These are phyloP conservation scores for Candida maesae DNA, from an alignment of 805 yeast species.

Conservation along the genomic window DNA sequence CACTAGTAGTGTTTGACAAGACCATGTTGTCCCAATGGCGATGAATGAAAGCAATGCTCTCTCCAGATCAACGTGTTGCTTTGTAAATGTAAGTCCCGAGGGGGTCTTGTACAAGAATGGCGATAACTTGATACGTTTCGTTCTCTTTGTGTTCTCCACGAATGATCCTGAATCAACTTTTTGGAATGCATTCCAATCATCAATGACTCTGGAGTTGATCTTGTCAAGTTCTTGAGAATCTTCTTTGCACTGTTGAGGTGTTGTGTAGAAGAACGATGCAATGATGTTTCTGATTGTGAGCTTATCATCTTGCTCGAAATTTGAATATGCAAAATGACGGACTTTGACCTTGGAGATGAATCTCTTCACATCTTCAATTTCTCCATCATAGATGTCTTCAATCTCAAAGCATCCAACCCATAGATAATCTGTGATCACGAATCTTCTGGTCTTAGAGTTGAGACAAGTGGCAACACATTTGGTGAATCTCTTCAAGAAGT, in stretches of 20 bases:
- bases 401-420: conserved; percentile 28
- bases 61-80: conserved; percentile 20
- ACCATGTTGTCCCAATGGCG: conserved; percentile 26
- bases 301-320: conserved; percentile 17
- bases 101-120: conserved; percentile 18
- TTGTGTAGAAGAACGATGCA: conserved; percentile 20
- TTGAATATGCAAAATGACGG: conserved; percentile 22
- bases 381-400: conserved; percentile 24
- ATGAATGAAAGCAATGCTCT: conserved; percentile 13
- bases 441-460: conserved; percentile 24
- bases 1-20: conserved; percentile 26
- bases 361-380: conserved; percentile 22
- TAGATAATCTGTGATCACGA: conserved; percentile 26
- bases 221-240: conserved; percentile 4
- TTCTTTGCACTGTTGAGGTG: conserved; percentile 8
- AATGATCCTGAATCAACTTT: conserved; percentile 2
- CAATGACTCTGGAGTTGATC: conserved; percentile 17
- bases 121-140: conserved; percentile 11
- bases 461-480: conserved; percentile 28
- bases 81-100: conserved; percentile 19
- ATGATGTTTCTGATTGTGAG: conserved; percentile 24
- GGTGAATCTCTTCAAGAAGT: conserved; percentile 25
- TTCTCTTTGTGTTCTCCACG: background rate
- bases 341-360: conserved; percentile 25
- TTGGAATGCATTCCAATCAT: conserved; percentile 24